Evolutionary conservation across 2,329 filamentous ascomycete genomes (phyloP), one percentile per base, ranked within the genome.

Genomic region (Colletotrichum cordylinicola): DNA sequence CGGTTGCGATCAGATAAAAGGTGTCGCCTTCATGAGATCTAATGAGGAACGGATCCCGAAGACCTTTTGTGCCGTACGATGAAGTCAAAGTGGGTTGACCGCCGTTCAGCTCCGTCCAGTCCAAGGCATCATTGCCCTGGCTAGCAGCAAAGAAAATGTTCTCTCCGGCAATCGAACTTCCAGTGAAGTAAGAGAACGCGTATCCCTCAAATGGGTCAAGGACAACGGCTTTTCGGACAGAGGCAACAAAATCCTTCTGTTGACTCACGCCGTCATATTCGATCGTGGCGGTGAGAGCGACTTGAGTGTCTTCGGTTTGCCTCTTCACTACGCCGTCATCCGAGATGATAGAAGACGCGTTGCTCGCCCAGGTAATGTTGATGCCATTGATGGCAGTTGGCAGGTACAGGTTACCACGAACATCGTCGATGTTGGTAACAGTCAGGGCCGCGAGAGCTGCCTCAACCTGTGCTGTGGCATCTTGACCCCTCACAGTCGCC

Each of bases 21-120:
- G 83, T 89, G n/a, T 85, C 85, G 0, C 88, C 88, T 31, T 90
- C 88, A 1, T 80, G 83, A 0, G 88, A 88, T 15, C 88, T 85
- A 27, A 91, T 89, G 60, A 91, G 81, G 74, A 90, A 90, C 2
- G 89, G 89, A 74, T 91, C 89, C 16, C 89, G 84, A 6, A 90
- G 79, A 3, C 89, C 89, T 29, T 82, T 85, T 0, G 89, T 90
- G 52, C 89, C 89, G 60, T 85, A 72, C 0, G 82, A 84, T 0
- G 88, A 90, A 5, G 82, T 84, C 9, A 90, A 79, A 6, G 88
- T 83, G 0, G 89, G 87, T 70, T 88, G 80, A 2, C 86, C 87
- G 0, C 82, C 82, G 69, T 90, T 90, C 39, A 91, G 78, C 70
- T 90, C 88, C 4, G 81, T 82, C 89, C 89, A 91, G 64, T 85